Evolutionary conservation across 345 rosid genomes (phyloP).

Genomic region (Hypericum perforatum): DNA sequence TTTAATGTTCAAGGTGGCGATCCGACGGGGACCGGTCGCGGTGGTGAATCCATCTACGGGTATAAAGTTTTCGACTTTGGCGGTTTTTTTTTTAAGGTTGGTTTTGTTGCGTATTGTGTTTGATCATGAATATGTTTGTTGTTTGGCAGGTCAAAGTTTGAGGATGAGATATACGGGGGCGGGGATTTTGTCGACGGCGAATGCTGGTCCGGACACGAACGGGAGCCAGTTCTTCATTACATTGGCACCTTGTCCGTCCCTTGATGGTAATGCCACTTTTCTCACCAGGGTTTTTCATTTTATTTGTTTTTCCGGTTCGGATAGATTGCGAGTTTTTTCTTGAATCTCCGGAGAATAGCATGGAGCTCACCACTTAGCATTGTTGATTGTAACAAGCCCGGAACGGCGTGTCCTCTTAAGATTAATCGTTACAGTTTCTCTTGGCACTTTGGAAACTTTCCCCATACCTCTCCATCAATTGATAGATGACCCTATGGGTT

Average conservation of each 20-base stretch:
- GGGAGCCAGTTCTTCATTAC: slow-evolving; percentile 97
- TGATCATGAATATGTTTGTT: neutral
- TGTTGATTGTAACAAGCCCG: no score
- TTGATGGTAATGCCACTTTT: slow-evolving; percentile 53
- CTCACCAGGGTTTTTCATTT: neutral
- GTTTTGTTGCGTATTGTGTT: neutral
- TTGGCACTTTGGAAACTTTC: no score
- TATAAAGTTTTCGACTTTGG: slow-evolving; percentile 9
- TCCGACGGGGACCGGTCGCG: slow-evolving; percentile 96
- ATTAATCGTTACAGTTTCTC: no score
- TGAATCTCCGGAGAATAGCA: no score
- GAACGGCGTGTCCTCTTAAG: no score
- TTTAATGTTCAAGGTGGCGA: slow-evolving; percentile 98
- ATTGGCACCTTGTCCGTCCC: slow-evolving; percentile 64
- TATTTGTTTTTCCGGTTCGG: neutral
- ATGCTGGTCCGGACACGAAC: slow-evolving; percentile 90
- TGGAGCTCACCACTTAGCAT: no score
- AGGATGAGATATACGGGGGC: slow-evolving; percentile 94
- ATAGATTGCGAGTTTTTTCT: no score
- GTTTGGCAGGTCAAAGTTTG: slow-evolving; percentile 47
- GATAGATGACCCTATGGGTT: no score
- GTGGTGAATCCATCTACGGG: slow-evolving; percentile 92
- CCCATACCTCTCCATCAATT: no score
- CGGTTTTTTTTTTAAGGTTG: neutral
- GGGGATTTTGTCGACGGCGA: slow-evolving; percentile 88